Evolutionary conservation across 306 rosid genomes (phyloP).

Genomic region (Lathyrus oleraceus): DNA sequence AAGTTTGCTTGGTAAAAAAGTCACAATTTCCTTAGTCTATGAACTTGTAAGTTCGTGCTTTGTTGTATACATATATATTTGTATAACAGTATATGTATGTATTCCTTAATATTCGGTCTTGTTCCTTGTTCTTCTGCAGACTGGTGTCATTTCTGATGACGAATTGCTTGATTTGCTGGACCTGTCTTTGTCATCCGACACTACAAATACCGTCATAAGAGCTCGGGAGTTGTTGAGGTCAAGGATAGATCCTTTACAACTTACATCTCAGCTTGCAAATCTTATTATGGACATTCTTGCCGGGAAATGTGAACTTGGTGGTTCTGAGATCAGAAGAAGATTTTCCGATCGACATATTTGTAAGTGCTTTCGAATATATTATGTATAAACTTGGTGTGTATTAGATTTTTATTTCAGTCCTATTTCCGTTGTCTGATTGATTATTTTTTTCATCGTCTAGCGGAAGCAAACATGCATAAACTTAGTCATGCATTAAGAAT

Average conservation of each 20-base stretch:
- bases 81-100: background rate
- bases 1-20: conserved; percentile 76
- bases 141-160: conserved; percentile 76
- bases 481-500: conserved; percentile 69
- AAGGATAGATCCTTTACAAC: conserved; percentile 80
- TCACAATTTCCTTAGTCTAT: conserved; percentile 60
- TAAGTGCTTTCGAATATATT: conserved; percentile 42
- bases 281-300: conserved; percentile 92
- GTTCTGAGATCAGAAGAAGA: conserved; percentile 55
- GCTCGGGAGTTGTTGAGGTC: conserved; percentile 86
- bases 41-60: conserved; percentile 70
- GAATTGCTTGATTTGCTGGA: conserved; percentile 85
- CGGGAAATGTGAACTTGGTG: conserved; percentile 58
- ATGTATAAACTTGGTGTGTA: background rate
- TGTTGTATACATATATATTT: background rate
- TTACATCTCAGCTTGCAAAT: conserved; percentile 81
- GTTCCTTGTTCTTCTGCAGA: conserved; percentile 51
- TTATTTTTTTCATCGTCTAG: conserved; percentile 41
- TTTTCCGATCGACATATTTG: conserved; percentile 55
- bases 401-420: background rate
- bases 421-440: conserved; percentile 27
- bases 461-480: conserved; percentile 68
- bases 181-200: conserved; percentile 81
- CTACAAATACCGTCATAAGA: conserved; percentile 70
- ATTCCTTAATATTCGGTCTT: conserved; percentile 16